Percentiles rank a stretch among this genome's conserved stretches.
These are phyloP conservation scores for Colletotrichum sp. DNA, from an alignment of 2,329 filamentous ascomycete genomes.

Conservation along the genomic window DNA sequence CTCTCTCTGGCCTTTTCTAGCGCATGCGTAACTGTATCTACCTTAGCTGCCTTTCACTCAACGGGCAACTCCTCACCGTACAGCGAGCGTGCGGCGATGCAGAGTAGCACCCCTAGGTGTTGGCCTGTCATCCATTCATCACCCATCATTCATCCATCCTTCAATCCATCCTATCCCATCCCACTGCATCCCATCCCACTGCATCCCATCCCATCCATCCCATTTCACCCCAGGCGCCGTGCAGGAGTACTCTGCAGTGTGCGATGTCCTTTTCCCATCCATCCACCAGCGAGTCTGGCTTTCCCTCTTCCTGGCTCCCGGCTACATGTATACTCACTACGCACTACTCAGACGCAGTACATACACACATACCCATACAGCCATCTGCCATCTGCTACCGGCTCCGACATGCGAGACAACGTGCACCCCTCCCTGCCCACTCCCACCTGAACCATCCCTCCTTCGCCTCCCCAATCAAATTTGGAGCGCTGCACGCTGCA, in stretches of 20 bases:
- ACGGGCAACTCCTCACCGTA: not conserved
- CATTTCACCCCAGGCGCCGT: not conserved
- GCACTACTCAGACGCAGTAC: not conserved
- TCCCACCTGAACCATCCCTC: conserved; percentile 23
- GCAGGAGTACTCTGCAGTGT: not conserved
- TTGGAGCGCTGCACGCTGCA: conserved; percentile 1
- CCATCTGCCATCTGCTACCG: conserved; percentile 19
- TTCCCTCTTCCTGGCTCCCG: conserved; percentile 16
- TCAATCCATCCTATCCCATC: not conserved
- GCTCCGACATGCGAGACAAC: conserved; percentile 21
- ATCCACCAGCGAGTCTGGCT: not conserved
- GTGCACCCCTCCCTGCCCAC: conserved; percentile 14
- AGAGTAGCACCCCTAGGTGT: not conserved
- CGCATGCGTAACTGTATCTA: not conserved
- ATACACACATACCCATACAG: not conserved
- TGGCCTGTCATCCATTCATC: not conserved
- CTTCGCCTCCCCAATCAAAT: conserved; percentile 20
- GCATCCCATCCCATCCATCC: not conserved
- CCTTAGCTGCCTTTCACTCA: not conserved
- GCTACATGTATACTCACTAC: conserved; percentile 1
- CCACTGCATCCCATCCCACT: not conserved
- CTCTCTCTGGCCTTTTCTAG: not conserved
- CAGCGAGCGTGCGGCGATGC: not conserved
- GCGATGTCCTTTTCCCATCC: not conserved
- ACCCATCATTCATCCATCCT: conserved; percentile 1